A percentile compares a stretch with the other conserved stretches of the same genome.
These are phyloP conservation scores for Fusarium albosuccineum DNA, from an alignment of 2,329 filamentous ascomycete genomes.

Conservation along the genomic window DNA sequence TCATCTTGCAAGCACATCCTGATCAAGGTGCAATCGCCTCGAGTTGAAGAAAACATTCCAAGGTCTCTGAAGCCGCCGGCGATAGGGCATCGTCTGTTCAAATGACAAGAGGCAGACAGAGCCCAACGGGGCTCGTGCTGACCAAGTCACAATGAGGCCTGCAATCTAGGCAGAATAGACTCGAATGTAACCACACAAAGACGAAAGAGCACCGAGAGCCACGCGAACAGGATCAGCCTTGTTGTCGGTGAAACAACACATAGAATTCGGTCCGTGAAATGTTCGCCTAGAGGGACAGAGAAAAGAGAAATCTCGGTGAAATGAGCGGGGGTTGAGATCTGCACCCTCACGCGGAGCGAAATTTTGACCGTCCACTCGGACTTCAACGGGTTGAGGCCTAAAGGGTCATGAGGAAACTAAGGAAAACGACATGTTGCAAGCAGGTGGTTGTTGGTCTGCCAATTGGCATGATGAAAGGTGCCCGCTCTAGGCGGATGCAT, in stretches of 20 bases:
- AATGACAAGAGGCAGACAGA: neutral
- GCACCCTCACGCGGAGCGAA: slow-evolving; percentile 20
- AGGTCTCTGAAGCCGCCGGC: neutral
- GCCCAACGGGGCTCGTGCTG: slow-evolving; percentile 5
- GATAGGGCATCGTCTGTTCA: neutral
- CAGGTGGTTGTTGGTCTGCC: slow-evolving; percentile 9
- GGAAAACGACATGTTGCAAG: slow-evolving; percentile 23
- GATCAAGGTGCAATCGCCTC: neutral
- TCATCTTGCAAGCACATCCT: slow-evolving; percentile 5
- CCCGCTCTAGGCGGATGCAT: slow-evolving; percentile 20
- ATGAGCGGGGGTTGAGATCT: slow-evolving; percentile 31
- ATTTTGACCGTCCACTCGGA: slow-evolving; percentile 20
- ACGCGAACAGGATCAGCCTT: neutral
- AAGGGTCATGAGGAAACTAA: slow-evolving; percentile 34
- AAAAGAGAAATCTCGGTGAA: slow-evolving; percentile 21
- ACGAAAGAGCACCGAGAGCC: neutral
- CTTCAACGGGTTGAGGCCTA: slow-evolving; percentile 9
- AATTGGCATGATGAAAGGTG: slow-evolving; percentile 16
- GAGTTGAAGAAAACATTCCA: neutral
- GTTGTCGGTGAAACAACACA: neutral
- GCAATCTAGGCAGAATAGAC: slow-evolving; percentile 13
- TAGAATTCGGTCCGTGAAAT: neutral
- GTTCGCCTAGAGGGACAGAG: neutral
- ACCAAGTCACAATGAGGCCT: slow-evolving; percentile 10
- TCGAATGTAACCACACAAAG: slow-evolving; percentile 19